Percentiles rank a stretch among this genome's conserved stretches.
Conservation (phyloP, 2,329 filamentous ascomycete genomes). For the Colletotrichum incanum region DNA sequence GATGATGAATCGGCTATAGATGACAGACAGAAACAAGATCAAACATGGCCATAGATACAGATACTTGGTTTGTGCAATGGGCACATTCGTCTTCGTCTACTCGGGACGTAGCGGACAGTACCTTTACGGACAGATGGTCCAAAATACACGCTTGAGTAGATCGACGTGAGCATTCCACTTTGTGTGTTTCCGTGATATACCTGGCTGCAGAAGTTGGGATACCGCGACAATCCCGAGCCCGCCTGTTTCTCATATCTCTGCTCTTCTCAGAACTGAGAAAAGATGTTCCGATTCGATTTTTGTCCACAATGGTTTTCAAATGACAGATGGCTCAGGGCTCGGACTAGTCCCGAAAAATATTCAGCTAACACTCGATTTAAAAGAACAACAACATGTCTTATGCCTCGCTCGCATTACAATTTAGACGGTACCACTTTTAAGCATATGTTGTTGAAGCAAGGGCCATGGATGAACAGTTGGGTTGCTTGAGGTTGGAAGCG, state of each 20-base stretch:
- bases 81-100: conserved; percentile 24
- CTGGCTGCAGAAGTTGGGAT: not conserved
- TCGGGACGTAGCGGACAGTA: conserved; percentile 22
- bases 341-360: too few species aligned
- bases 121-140: conserved; percentile 21
- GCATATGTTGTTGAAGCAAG: not conserved
- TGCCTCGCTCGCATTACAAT: not conserved
- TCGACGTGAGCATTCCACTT: not conserved
- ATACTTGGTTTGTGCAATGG: conserved; percentile 25
- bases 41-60: conserved; percentile 21
- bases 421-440: not conserved
- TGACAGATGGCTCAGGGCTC: too few species aligned
- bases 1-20: conserved; percentile 27
- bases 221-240: not conserved
- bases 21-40: conserved; percentile 4
- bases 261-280: not conserved
- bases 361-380: not conserved
- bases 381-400: not conserved
- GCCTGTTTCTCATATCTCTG: not conserved
- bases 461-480: not conserved
- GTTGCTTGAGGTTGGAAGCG: not conserved
- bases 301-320: not conserved
- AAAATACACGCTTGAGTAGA: conserved; percentile 36
- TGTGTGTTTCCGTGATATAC: not conserved
- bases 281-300: not conserved